A percentile compares a stretch with the other conserved stretches of the same genome.
These are phyloP conservation scores for Pythium utonaiense DNA, from an alignment of 352 stramenopile genomes.

Conservation along the genomic window DNA sequence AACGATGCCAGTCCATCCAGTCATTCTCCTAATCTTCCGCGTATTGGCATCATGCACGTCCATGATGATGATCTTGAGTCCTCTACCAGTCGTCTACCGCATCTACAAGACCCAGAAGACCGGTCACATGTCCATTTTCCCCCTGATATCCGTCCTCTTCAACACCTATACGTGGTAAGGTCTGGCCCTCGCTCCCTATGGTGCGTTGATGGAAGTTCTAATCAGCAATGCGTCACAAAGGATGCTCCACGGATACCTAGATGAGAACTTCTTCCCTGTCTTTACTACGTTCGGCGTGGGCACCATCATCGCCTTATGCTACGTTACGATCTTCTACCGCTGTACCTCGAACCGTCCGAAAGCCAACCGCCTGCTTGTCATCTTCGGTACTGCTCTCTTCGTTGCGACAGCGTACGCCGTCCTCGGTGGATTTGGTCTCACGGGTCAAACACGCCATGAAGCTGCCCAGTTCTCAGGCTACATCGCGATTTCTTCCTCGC, in stretches of 20 bases:
- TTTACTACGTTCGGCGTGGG: background rate
- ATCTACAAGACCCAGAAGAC: conserved; percentile 33
- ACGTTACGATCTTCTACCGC: background rate
- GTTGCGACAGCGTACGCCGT: background rate
- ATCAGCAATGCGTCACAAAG: background rate
- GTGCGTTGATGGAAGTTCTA: background rate
- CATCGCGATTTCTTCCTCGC: conserved; percentile 31
- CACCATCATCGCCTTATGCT: background rate
- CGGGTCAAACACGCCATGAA: conserved; percentile 12
- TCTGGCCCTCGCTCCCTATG: background rate
- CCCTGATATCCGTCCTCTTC: conserved; percentile 33
- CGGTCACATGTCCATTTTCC: conserved; percentile 37
- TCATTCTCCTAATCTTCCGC: conserved; percentile 12
- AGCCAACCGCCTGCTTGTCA: background rate
- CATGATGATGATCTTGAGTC: conserved; percentile 36
- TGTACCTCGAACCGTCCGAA: background rate
- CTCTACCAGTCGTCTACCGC: conserved; percentile 28
- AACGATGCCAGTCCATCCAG: background rate
- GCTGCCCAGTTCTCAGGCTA: conserved; percentile 32
- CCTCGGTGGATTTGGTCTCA: conserved; percentile 1
- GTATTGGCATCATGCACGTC: conserved; percentile 26
- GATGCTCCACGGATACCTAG: conserved; percentile 41
- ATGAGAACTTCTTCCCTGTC: background rate
- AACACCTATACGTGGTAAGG: background rate
- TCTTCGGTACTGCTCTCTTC: background rate